These are phyloP conservation scores for Aspergillus terreus DNA, from an alignment of 2,329 filamentous ascomycete genomes.

Conservation along the genomic window DNA sequence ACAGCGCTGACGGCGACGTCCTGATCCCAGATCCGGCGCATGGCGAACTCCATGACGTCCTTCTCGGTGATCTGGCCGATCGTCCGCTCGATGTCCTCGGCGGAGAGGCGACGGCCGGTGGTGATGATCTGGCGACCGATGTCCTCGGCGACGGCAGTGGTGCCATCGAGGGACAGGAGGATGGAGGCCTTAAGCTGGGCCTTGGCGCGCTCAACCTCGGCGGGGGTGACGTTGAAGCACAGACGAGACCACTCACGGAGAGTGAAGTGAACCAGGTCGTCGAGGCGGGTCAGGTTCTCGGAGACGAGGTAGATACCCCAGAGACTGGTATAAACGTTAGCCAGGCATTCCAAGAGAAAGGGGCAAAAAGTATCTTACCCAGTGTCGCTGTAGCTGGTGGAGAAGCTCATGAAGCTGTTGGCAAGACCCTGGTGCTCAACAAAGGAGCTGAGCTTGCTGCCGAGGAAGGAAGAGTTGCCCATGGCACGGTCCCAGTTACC, in stretches of 20 bases:
- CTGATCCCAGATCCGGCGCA: slow-evolving; percentile 94
- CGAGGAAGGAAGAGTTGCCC: slow-evolving; percentile 94
- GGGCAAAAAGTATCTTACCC: slow-evolving; percentile 59
- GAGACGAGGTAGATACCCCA: slow-evolving; percentile 99
- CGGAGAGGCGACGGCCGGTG: slow-evolving; percentile 85
- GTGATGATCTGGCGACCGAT: slow-evolving; percentile 98
- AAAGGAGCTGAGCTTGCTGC: slow-evolving; percentile 94
- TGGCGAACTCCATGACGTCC: slow-evolving; percentile 95
- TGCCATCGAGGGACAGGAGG: slow-evolving; percentile 93
- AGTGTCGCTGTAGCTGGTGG: slow-evolving; percentile 98
- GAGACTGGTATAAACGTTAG: slow-evolving; percentile 59
- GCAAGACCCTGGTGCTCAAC: slow-evolving; percentile 93
- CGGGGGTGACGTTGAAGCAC: slow-evolving; percentile 78
- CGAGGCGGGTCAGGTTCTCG: slow-evolving; percentile 79
- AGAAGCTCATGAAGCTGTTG: slow-evolving; percentile 99
- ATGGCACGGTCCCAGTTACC: slow-evolving; percentile 99
- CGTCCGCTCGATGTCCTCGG: slow-evolving; percentile 89
- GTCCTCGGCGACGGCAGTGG: slow-evolving; percentile 94
- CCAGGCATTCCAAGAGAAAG: not conserved
- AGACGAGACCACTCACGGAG: slow-evolving; percentile 98
- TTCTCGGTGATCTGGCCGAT: slow-evolving; percentile 88
- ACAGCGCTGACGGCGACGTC: slow-evolving; percentile 92
- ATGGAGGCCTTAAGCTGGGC: slow-evolving; percentile 98
- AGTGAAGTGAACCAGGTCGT: slow-evolving; percentile 97
- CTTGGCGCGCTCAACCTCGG: slow-evolving; percentile 97